Evolutionary conservation across 2,329 filamentous ascomycete species (phyloP).

Genomic region (Sporothrix luriei): DNA sequence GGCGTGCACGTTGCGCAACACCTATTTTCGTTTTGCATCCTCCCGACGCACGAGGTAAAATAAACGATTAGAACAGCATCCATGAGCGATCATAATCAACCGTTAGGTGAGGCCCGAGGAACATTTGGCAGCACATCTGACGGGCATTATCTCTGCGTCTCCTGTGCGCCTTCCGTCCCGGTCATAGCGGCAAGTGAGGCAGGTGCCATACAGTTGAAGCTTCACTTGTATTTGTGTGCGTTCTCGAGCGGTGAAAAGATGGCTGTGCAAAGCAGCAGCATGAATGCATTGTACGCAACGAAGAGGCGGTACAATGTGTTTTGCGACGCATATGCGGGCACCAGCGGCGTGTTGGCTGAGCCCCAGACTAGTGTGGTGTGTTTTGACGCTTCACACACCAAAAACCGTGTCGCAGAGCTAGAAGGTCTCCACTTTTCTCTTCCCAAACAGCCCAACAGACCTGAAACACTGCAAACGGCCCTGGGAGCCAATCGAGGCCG

Average conservation of each 20-base stretch:
- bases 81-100: not conserved
- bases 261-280: not conserved
- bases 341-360: constrained; percentile 10
- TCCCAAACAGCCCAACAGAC: not conserved
- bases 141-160: constrained; percentile 10
- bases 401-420: constrained; percentile 17
- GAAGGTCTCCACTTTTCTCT: constrained; percentile 9
- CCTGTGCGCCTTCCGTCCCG: not conserved
- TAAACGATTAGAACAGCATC: not conserved
- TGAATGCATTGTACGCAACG: not conserved
- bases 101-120: not conserved
- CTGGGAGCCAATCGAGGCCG: constrained; percentile 34
- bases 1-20: not conserved
- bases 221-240: not conserved
- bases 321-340: not conserved
- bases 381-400: constrained; percentile 1
- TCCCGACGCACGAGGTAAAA: not conserved
- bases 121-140: constrained; percentile 1
- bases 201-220: not conserved
- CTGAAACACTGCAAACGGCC: constrained; percentile 33
- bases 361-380: not conserved
- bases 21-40: not conserved
- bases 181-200: constrained; percentile 19
- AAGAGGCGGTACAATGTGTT: not conserved
- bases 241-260: not conserved